Conservation (phyloP, 345 rosid genomes). For the Salix suchowensis region DNA sequence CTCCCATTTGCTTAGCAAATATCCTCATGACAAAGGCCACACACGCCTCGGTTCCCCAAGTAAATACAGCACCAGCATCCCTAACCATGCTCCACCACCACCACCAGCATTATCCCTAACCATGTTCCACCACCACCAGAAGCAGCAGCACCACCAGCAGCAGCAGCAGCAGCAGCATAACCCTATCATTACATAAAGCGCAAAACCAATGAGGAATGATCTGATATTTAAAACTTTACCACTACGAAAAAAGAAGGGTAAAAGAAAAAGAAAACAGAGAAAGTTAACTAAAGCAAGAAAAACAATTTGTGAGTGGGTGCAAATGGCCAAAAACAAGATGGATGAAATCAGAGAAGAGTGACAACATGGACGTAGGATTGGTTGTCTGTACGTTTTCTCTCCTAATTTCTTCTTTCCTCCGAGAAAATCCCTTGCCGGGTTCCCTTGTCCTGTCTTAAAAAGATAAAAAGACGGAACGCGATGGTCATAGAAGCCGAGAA, state of each 20-base stretch:
- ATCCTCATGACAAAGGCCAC: not conserved
- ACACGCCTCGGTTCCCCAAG: not conserved
- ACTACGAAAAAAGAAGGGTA: not conserved
- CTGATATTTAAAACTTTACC: not conserved
- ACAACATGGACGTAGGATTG: not conserved
- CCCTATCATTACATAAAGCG: not conserved
- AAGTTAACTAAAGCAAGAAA: not conserved
- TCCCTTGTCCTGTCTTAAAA: constrained; percentile 4
- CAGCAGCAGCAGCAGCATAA: not conserved
- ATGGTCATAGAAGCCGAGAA: not conserved
- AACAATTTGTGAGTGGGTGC: not conserved
- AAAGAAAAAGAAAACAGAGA: not conserved
- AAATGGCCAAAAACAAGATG: not conserved
- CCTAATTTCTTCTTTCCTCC: not conserved
- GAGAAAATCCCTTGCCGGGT: not conserved
- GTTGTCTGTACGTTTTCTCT: not conserved
- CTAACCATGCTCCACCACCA: constrained; percentile 1
- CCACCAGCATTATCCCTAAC: not conserved
- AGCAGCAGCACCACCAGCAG: not conserved
- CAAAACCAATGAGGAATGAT: not conserved
- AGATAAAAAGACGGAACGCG: not conserved
- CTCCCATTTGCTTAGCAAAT: constrained; percentile 1
- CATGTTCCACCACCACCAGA: not conserved
- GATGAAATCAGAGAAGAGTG: not conserved
- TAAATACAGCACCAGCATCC: not conserved